These are phyloP conservation scores for Hypoxylon sp. DNA, from an alignment of 2,329 filamentous ascomycete genomes.

Conservation along the genomic window DNA sequence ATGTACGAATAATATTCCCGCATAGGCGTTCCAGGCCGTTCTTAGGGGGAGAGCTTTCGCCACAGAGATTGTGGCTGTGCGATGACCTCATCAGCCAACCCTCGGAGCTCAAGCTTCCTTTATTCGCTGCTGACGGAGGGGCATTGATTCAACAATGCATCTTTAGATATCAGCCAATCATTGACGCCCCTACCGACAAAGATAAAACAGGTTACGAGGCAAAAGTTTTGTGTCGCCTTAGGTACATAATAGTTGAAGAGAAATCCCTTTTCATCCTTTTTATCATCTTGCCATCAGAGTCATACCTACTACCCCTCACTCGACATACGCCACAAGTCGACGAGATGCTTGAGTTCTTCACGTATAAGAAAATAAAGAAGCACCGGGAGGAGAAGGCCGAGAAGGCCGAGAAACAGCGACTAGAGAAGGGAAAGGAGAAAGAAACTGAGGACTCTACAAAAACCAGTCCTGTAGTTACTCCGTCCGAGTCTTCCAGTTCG, in stretches of 20 bases:
- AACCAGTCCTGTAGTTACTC: slow-evolving; percentile 42
- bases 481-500: slow-evolving; percentile 38
- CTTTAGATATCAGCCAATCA: slow-evolving; percentile 40
- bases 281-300: slow-evolving; percentile 5
- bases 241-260: slow-evolving; percentile 1
- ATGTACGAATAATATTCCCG: neutral
- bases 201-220: slow-evolving; percentile 45
- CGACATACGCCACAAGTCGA: slow-evolving; percentile 8
- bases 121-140: slow-evolving; percentile 16
- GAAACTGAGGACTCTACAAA: slow-evolving; percentile 51
- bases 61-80: slow-evolving; percentile 43
- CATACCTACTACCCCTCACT: neutral
- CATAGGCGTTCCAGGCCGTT: neutral
- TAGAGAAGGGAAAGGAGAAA: slow-evolving; percentile 65
- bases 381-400: slow-evolving; percentile 67
- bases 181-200: slow-evolving; percentile 25
- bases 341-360: slow-evolving; percentile 75
- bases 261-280: slow-evolving; percentile 6
- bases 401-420: slow-evolving; percentile 57
- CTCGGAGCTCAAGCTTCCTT: slow-evolving; percentile 10
- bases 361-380: slow-evolving; percentile 75
- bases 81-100: slow-evolving; percentile 39
- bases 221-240: slow-evolving; percentile 11
- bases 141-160: slow-evolving; percentile 12
- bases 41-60: slow-evolving; percentile 43